A percentile compares a stretch with the other conserved stretches of the same genome.
Conservation (phyloP, 345 rosid species). For the Eucalyptus guilfoylei region DNA sequence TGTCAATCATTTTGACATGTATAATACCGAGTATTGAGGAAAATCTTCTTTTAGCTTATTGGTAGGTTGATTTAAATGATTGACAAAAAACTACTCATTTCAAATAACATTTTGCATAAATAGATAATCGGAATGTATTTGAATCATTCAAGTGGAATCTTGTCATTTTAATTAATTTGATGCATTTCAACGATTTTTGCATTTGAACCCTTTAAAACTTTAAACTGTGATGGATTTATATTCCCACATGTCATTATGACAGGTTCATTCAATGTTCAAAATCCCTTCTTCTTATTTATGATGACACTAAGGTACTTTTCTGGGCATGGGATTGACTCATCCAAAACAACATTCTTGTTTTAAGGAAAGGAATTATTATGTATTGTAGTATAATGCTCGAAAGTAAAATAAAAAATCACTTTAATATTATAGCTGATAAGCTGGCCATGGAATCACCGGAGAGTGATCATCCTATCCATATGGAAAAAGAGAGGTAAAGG, state of each 20-base stretch:
- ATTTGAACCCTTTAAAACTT: neutral
- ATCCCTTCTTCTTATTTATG: neutral
- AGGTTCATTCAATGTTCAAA: neutral
- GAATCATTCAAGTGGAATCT: neutral
- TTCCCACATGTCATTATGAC: neutral
- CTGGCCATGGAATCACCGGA: neutral
- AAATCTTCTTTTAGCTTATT: neutral
- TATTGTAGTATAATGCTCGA: neutral
- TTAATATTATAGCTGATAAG: neutral
- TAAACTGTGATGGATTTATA: neutral
- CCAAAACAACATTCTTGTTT: neutral
- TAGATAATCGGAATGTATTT: neutral
- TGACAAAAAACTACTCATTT: neutral
- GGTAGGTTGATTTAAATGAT: neutral
- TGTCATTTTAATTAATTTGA: neutral
- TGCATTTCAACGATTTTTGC: neutral
- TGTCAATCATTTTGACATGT: neutral
- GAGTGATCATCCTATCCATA: too few relatives aligned
- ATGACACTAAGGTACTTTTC: neutral
- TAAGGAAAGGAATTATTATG: neutral
- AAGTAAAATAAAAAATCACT: neutral
- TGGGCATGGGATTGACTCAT: neutral
- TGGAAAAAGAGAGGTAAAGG: fast-evolving
- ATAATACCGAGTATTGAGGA: neutral
- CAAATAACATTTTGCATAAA: neutral